Base-by-base conservation (phyloP, 2,329 filamentous ascomycete species). In the Cladophialophora psammophila region DNA sequence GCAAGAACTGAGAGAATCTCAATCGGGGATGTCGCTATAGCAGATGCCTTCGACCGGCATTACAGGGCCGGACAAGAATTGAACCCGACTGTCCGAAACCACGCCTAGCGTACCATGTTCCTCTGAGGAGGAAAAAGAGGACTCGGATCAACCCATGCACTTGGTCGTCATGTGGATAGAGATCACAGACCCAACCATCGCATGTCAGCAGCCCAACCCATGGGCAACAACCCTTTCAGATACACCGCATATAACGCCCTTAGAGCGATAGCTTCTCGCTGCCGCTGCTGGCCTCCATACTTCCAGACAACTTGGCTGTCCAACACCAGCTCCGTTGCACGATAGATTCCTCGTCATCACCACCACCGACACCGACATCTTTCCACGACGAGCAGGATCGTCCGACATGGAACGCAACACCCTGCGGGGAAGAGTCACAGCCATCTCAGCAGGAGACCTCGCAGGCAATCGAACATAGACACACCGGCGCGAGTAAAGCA, bases 41-140 rank as follows among this genome's bases (percentile, higher is more conserved):
- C 15, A n/a, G 15, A 18, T 5, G 40, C 40, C 69, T 70, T 70
- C 64, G 67, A 71, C 62, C 68, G 70, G 13, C 3, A 8, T 5
- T n/a, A 8, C 4, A 42, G 15, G 15, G n/a, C 5, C n/a, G 13
- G 13, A 5, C 40, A 42, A n/a, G 40, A 42, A 10, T n/a, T 4
- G 15, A 6, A n/a, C 6, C 13, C 8, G 1, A 9, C 15, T n/a
- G 36, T 13, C 36, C 36, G n/a, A 5, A 42, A 42, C 15, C 40
- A 42, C 3, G 40, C 40, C 5, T n/a, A 42, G 15, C 40, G 13
- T 5, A 42, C 4, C 15, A n/a, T 8, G 40, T 42, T n/a, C 4
- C 12, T n/a, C 40, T 2, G 3, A 18, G 40, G 5, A 42, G 2
- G 40, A 18, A 42, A n/a, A 4, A 42, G 5, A 18, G 40, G 40